These are phyloP conservation scores for Ricinus communis DNA, from an alignment of 345 rosid genomes.

Conservation along the genomic window DNA sequence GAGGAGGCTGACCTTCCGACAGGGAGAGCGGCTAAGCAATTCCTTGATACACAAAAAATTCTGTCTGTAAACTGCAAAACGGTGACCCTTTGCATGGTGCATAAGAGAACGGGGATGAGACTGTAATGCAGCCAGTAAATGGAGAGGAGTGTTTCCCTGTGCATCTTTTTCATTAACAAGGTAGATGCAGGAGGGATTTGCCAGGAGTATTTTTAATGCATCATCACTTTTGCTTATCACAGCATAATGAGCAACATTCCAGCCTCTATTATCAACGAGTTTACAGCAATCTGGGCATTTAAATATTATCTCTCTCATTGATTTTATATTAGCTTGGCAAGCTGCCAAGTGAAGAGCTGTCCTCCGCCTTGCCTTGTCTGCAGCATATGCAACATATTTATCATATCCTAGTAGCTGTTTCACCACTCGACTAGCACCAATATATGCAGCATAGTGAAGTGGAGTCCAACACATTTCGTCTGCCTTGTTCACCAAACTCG, in stretches of 20 bases:
- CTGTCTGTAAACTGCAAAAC: no score
- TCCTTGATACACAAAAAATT: no score
- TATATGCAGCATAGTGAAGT: conserved; percentile 20
- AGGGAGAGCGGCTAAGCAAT: no score
- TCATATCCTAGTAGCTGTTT: not conserved
- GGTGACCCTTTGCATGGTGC: no score
- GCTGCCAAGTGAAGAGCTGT: conserved; percentile 24
- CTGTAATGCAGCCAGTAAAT: not conserved
- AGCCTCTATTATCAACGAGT: conserved; percentile 1
- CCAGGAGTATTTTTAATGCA: not conserved
- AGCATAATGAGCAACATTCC: conserved; percentile 21
- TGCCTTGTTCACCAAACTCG: not conserved
- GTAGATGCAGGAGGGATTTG: not conserved
- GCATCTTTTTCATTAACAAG: conserved; percentile 11
- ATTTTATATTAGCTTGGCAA: not conserved
- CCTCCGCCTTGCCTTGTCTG: not conserved
- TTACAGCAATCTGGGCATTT: conserved; percentile 15
- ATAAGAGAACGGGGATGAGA: no score
- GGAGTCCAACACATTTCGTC: conserved; percentile 10
- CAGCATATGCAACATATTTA: not conserved
- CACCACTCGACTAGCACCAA: not conserved
- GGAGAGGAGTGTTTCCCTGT: conserved; percentile 10
- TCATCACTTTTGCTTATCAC: not conserved
- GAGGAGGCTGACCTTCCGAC: no score
- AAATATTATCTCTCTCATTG: not conserved